These are phyloP conservation scores for Cadophora sp. DNA, from an alignment of 2,329 filamentous ascomycete genomes.

Conservation along the genomic window DNA sequence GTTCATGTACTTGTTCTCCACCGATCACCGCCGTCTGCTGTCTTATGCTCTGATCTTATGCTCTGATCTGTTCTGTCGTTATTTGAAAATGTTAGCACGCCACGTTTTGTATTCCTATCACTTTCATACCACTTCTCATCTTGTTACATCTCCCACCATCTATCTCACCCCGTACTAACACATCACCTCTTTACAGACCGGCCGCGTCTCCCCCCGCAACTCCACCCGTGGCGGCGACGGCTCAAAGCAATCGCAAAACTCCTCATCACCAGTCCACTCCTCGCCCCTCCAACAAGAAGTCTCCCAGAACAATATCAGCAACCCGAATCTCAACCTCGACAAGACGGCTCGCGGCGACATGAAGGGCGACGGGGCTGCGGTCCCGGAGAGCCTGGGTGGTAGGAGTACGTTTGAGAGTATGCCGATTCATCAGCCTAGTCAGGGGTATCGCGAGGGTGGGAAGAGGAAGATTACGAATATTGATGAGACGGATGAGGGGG, in stretches of 20 bases:
- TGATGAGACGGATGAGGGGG: conserved; percentile 34
- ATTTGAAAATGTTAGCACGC: conserved; percentile 21
- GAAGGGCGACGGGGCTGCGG: conserved; percentile 32
- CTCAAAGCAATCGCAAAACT: conserved; percentile 29
- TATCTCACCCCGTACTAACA: conserved; percentile 14
- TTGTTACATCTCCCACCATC: not conserved
- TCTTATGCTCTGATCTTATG: not conserved
- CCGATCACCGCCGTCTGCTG: not conserved
- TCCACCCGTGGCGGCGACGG: conserved; percentile 29
- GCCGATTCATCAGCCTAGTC: conserved; percentile 38
- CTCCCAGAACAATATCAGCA: conserved; percentile 22
- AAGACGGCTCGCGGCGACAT: conserved; percentile 17
- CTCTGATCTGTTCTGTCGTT: conserved; percentile 8
- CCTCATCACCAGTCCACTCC: conserved; percentile 47
- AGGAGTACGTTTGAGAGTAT: conserved; percentile 38
- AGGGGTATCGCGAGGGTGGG: conserved; percentile 41
- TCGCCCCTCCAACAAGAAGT: conserved; percentile 55
- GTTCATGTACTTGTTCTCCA: not conserved
- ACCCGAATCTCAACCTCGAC: conserved; percentile 34
- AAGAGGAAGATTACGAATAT: conserved; percentile 41
- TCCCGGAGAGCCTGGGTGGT: conserved; percentile 33
- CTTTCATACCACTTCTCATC: not conserved
- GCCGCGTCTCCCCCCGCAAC: conserved; percentile 39
- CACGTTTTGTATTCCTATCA: conserved; percentile 13
- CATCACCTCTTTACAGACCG: conserved; percentile 26